A percentile compares a stretch with the other conserved stretches of the same genome.
These are phyloP conservation scores for Berberis vulgaris DNA, from an alignment of 164 flowering plant species.

Conservation along the genomic window DNA sequence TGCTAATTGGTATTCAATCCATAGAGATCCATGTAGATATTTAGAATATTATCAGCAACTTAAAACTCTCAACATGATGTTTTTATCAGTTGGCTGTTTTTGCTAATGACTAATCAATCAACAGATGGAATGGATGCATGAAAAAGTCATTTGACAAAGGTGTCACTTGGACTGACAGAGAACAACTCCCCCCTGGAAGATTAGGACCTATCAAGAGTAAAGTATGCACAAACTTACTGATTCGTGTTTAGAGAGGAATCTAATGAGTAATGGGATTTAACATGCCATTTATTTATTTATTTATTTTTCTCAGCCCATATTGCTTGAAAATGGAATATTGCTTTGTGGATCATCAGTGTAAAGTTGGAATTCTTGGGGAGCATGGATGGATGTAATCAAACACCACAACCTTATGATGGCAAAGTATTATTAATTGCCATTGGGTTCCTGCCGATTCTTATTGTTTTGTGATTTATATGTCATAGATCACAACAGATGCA, in stretches of 20 bases:
- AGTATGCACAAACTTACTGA: constrained; percentile 22
- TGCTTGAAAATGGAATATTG: constrained; percentile 66
- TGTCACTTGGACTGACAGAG: constrained; percentile 68
- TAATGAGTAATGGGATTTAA: not conserved
- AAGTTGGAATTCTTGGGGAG: constrained; percentile 99
- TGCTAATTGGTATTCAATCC: no score
- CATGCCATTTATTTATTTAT: constrained; percentile 1
- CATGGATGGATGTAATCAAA: constrained; percentile 79
- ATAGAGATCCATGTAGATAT: no score
- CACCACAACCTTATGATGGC: not conserved
- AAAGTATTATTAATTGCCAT: not conserved
- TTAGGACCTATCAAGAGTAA: constrained; percentile 89
- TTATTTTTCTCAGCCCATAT: constrained; percentile 51
- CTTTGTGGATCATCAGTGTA: constrained; percentile 94
- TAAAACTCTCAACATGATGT: not conserved
- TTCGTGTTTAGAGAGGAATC: not conserved
- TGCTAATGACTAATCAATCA: constrained; percentile 2
- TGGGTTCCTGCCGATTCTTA: not conserved
- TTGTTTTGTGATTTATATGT: constrained; percentile 3
- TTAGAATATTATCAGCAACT: no score
- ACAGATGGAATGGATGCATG: constrained; percentile 94
- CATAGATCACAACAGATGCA: constrained; percentile 63
- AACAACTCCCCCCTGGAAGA: constrained; percentile 96
- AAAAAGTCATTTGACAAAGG: constrained; percentile 80
- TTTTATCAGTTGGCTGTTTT: not conserved